Percentiles rank a stretch among this genome's conserved stretches.
Evolutionary conservation across 1,284 basidiomycete species (phyloP).

Genomic region (Cystobasidiaceae sp.): DNA sequence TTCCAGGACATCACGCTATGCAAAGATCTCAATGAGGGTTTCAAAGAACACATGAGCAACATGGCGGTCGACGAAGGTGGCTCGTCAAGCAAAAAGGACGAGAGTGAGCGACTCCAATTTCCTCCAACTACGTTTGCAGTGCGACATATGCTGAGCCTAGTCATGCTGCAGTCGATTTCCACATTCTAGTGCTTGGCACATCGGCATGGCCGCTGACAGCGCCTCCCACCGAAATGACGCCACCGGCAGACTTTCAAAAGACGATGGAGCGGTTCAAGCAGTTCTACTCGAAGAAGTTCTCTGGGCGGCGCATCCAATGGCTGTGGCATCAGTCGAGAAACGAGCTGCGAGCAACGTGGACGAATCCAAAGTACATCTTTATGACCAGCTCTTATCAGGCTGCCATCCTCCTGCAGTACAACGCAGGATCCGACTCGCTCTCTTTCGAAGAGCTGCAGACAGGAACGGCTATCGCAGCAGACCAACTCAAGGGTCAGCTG

Average conservation of each 20-base stretch:
- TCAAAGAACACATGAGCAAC: constrained; percentile 78
- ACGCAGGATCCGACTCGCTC: constrained; percentile 71
- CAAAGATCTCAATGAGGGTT: constrained; percentile 92
- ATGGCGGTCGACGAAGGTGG: constrained; percentile 26
- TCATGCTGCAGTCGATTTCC: constrained; percentile 64
- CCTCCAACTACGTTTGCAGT: background rate
- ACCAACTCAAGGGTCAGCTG: constrained; percentile 78
- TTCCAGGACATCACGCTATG: constrained; percentile 90
- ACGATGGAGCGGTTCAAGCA: constrained; percentile 88
- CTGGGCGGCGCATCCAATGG: constrained; percentile 91
- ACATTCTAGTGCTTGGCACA: constrained; percentile 87
- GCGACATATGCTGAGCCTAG: background rate
- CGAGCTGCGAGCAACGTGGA: constrained; percentile 87
- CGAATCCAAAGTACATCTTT: constrained; percentile 88
- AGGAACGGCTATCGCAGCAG: constrained; percentile 77
- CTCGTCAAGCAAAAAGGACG: constrained; percentile 49
- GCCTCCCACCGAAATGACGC: constrained; percentile 78
- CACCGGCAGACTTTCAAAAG: constrained; percentile 78
- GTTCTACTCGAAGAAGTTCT: constrained; percentile 91
- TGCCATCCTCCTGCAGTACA: constrained; percentile 91
- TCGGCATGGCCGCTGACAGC: constrained; percentile 89
- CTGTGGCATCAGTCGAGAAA: constrained; percentile 97
- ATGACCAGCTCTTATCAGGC: constrained; percentile 95
- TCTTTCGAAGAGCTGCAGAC: constrained; percentile 71
- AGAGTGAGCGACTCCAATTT: constrained; percentile 55